Evolutionary conservation across 495 filamentous ascomycete genomes (phyloP), one percentile per base, ranked within the genome.

Genomic region (Parathielavia hyrcaniae): DNA sequence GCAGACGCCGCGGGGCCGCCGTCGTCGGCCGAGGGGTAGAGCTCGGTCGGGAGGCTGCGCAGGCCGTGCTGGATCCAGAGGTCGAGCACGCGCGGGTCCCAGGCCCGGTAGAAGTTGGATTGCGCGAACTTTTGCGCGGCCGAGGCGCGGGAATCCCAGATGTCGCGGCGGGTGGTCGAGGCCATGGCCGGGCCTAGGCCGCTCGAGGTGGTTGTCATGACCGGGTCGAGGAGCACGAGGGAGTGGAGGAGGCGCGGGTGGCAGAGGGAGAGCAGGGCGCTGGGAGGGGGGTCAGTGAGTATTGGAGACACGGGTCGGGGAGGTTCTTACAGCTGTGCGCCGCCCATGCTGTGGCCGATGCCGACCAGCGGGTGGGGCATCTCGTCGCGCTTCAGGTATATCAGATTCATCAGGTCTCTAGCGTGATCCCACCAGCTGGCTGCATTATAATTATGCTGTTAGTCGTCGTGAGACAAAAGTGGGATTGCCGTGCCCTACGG

Each of bases 301-400:
- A 9, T 3, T 38, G 30, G 22, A 14, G 23, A 4, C 3, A 4
- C 36, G 13, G 12, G 4, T 10, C 17, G 36, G 50, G 3, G 49
- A 5, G 17, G 0, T n/a, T n/a, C 50, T 41, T 44, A 59, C 57
- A 59, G 50, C 12, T 59, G 57, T 1, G 50, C 50, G 58, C 81
- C 91, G 61, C 93, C 93, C 78, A 90, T 87, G 68, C 87, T 92
- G 72, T 98, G 93, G 20, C 93, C 93, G 4, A 98, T 68, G 32
- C 91, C 93, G 56, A 97, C 73, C n/a, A 97, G 72, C 6, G 93
- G 92, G 12, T 88, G 86, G 4, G 87, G 84, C 88, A 97, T 95
- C 56, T 88, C 71, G 9, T 77, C 71, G 34, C 89, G 87, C 72
- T 96, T 91, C 44, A 81, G 75, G 71, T 96, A 97, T 72, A 93